These are phyloP conservation scores for Blastobotrys muscicola DNA, from an alignment of 805 yeast species.

Conservation along the genomic window DNA sequence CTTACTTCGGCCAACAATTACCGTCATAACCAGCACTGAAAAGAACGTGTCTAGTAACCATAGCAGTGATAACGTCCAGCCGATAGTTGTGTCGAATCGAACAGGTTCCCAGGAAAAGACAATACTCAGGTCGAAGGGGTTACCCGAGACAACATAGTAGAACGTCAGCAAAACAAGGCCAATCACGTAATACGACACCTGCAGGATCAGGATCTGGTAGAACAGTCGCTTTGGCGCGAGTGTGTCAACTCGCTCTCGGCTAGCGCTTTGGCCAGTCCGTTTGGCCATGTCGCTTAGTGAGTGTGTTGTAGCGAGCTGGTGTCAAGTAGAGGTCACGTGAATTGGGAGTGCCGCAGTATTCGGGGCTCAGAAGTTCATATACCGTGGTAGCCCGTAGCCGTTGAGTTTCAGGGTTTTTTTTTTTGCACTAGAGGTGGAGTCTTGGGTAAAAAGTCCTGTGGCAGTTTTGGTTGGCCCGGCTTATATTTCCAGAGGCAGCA, in stretches of 20 bases:
- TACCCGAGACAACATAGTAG: constrained; percentile 61
- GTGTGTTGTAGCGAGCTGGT: too few species aligned
- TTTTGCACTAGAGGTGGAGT: too few species aligned
- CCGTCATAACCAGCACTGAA: constrained; percentile 73
- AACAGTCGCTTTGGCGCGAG: constrained; percentile 51
- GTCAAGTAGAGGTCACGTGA: too few species aligned
- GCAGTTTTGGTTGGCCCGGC: too few species aligned
- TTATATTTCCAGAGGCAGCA: too few species aligned
- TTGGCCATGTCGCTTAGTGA: too few species aligned
- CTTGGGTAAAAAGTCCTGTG: too few species aligned
- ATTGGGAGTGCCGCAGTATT: too few species aligned
- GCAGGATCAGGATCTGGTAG: constrained; percentile 69
- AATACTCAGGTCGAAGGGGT: constrained; percentile 56
- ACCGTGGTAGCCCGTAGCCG: too few species aligned
- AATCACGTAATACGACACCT: constrained; percentile 64
- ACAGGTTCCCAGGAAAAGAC: constrained; percentile 74
- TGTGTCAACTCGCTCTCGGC: constrained; percentile 28
- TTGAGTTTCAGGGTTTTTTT: too few species aligned
- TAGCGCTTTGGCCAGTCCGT: too few species aligned
- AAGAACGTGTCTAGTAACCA: constrained; percentile 82
- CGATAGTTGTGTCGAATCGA: constrained; percentile 66
- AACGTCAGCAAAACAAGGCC: constrained; percentile 59
- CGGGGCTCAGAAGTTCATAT: too few species aligned
- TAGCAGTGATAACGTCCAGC: constrained; percentile 58
- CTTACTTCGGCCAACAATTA: constrained; percentile 86